Conservation (phyloP, 2,329 filamentous ascomycete genomes). For the Trichocomaceae sp. region DNA sequence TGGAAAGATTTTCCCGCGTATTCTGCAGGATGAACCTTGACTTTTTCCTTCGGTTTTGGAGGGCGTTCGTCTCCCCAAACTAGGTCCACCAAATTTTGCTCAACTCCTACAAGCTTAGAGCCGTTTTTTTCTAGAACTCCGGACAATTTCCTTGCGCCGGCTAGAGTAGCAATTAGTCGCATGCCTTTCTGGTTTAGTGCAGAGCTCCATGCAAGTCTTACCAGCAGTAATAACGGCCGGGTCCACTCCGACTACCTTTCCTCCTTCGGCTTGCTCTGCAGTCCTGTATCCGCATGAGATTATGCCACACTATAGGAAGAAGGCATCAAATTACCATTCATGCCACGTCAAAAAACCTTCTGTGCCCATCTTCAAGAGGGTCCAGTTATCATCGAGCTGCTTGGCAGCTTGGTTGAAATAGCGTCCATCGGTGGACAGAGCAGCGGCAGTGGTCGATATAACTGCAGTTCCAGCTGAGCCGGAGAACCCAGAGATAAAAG, state of each 20-base stretch:
- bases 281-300: constrained; percentile 39
- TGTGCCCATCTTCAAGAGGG: constrained; percentile 82
- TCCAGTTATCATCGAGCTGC: constrained; percentile 88
- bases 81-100: constrained; percentile 78
- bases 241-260: constrained; percentile 86
- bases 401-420: constrained; percentile 96
- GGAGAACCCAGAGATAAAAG: constrained; percentile 87
- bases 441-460: constrained; percentile 76
- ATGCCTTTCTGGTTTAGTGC: background rate
- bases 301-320: background rate
- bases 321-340: constrained; percentile 61
- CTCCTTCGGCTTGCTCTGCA: constrained; percentile 74
- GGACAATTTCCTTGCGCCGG: constrained; percentile 65
- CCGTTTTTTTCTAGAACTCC: constrained; percentile 86
- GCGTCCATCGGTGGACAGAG: constrained; percentile 86
- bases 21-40: constrained; percentile 63
- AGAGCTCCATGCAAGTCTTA: constrained; percentile 23
- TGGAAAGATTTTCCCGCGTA: constrained; percentile 77
- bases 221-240: constrained; percentile 73
- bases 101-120: constrained; percentile 64
- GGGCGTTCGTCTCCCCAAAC: constrained; percentile 79
- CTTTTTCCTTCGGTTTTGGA: constrained; percentile 64
- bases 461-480: constrained; percentile 92
- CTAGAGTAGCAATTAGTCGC: constrained; percentile 22
- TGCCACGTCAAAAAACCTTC: constrained; percentile 96